phyloP scores from a whole-genome alignment of 495 filamentous ascomycete genomes.

The Darksidea phi region DNA sequence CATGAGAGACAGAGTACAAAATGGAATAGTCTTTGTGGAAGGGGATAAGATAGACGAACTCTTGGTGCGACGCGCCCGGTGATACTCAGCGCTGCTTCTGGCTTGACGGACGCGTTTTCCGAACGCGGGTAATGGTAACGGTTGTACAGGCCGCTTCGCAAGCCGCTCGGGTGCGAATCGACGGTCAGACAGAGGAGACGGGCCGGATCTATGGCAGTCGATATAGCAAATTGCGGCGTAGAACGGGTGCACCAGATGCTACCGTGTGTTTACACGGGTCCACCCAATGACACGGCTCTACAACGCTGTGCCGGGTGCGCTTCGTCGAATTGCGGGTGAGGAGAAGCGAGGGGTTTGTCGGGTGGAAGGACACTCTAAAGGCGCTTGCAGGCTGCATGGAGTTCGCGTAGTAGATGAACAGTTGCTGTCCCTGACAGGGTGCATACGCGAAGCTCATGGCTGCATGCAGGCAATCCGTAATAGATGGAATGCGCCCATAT shows the following conservation, averaged over 20 bases:
- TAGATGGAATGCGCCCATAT: background rate
- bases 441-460: conserved; percentile 7
- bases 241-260: background rate
- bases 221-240: background rate
- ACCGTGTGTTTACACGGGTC: no score
- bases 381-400: background rate
- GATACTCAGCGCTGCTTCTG: background rate
- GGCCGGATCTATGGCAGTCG: background rate
- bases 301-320: no score
- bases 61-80: background rate
- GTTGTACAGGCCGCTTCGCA: conserved; percentile 2
- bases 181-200: background rate
- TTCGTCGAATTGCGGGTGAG: background rate
- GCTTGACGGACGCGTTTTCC: conserved; percentile 1
- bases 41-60: background rate
- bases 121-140: background rate
- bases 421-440: conserved; percentile 10
- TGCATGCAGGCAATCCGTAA: conserved; percentile 2
- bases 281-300: no score
- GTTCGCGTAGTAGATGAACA: background rate
- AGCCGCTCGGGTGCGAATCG: background rate
- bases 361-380: background rate
- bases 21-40: background rate
- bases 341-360: background rate
- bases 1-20: background rate